These are phyloP conservation scores for Fraxinus pennsylvanica DNA, from an alignment of 257 asterid species.

Conservation along the genomic window DNA sequence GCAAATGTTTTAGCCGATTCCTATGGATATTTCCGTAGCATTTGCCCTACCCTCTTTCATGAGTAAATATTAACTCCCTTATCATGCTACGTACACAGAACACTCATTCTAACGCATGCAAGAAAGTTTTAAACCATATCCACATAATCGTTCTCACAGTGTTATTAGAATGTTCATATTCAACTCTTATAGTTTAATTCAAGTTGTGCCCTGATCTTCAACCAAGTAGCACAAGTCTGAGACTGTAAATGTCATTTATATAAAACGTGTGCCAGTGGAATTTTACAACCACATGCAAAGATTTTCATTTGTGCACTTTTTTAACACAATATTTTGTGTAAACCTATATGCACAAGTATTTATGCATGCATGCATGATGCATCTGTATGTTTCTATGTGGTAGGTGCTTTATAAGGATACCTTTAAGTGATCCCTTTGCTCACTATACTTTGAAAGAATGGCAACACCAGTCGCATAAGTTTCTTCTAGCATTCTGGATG, in stretches of 20 bases:
- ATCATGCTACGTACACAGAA: background rate
- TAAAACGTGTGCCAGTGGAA: background rate
- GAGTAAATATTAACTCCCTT: background rate
- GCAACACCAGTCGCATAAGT: constrained; percentile 78
- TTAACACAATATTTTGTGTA: background rate
- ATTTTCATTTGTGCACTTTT: background rate
- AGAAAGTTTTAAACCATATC: background rate
- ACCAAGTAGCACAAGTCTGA: background rate
- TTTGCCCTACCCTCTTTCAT: background rate
- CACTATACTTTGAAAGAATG: constrained; percentile 83
- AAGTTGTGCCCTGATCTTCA: background rate
- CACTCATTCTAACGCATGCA: background rate
- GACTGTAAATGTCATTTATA: background rate
- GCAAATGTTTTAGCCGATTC: background rate
- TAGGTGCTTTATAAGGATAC: constrained; percentile 33
- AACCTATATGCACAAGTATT: background rate
- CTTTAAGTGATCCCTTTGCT: constrained; percentile 92
- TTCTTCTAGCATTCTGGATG: constrained; percentile 80
- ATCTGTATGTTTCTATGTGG: background rate
- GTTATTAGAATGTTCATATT: background rate
- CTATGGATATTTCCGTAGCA: background rate
- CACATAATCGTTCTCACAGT: background rate
- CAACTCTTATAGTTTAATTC: background rate
- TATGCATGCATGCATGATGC: background rate
- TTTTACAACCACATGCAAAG: too few species aligned